Percentiles rank a stretch among this genome's conserved stretches.
Evolutionary conservation across 192 early-diverging fungal genomes (phyloP).

Genomic region (Linderina pennispora): DNA sequence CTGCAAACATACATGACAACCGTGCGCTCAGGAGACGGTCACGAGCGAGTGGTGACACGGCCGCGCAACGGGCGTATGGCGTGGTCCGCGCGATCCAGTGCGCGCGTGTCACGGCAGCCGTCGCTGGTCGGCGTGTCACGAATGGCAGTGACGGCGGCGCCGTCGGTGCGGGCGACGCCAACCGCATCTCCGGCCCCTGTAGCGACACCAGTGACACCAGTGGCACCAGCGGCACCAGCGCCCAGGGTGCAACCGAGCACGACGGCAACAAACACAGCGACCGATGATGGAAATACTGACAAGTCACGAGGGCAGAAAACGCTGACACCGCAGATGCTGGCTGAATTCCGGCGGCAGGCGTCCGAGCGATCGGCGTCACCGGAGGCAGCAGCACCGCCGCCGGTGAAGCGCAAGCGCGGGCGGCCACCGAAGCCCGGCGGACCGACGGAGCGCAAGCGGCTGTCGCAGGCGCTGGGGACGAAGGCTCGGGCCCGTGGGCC

Average conservation of each 20-base stretch:
- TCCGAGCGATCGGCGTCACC: constrained; percentile 7
- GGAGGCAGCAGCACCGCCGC: not conserved
- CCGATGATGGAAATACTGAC: constrained; percentile 15
- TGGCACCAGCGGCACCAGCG: not conserved
- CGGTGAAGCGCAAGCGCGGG: not conserved
- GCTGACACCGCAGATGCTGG: constrained; percentile 41
- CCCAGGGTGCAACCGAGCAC: constrained; percentile 1
- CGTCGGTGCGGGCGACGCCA: too few species aligned
- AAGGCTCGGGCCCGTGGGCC: constrained; percentile 8
- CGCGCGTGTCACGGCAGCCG: not conserved
- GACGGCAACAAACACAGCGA: constrained; percentile 28
- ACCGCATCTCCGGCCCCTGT: too few species aligned
- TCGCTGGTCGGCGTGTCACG: not conserved
- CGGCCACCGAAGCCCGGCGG: not conserved
- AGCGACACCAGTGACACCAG: too few species aligned
- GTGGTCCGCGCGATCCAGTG: not conserved
- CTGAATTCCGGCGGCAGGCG: constrained; percentile 19
- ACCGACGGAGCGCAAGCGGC: not conserved
- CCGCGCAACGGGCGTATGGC: not conserved
- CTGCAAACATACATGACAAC: constrained; percentile 10
- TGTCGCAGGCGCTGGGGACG: not conserved
- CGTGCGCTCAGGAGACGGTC: not conserved
- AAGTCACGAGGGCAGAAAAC: constrained; percentile 40
- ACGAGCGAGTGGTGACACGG: not conserved
- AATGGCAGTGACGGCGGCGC: not conserved